Evolutionary conservation across 495 filamentous ascomycete genomes (phyloP).

Genomic region (Neurospora sp.): DNA sequence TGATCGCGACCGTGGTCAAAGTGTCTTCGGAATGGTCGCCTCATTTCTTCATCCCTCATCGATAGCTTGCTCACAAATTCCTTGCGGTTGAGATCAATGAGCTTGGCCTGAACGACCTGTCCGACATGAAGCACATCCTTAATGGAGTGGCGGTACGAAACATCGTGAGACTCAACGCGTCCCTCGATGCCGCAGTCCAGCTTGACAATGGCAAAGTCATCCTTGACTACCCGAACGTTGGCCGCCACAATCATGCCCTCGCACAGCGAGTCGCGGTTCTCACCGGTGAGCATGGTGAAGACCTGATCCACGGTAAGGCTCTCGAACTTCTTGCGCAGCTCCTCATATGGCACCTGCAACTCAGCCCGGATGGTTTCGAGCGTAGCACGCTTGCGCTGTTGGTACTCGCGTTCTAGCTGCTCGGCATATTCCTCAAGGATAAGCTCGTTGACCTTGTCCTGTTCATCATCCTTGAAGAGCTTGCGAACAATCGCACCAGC

Average conservation of each 20-base stretch:
- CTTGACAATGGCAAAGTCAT: conserved; percentile 84
- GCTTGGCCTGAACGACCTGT: conserved; percentile 80
- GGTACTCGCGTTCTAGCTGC: conserved; percentile 84
- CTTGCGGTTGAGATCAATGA: conserved; percentile 75
- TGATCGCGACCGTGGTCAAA: conserved; percentile 62
- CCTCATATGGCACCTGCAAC: conserved; percentile 84
- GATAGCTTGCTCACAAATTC: conserved; percentile 71
- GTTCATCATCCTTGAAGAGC: conserved; percentile 79
- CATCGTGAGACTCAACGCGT: conserved; percentile 61
- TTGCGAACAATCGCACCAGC: conserved; percentile 82
- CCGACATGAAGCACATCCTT: conserved; percentile 53
- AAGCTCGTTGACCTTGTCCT: conserved; percentile 91
- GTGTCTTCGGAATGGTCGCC: conserved; percentile 53
- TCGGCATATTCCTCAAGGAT: conserved; percentile 95
- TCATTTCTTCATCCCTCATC: conserved; percentile 67
- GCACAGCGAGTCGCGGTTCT: conserved; percentile 70
- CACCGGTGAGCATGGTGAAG: conserved; percentile 95
- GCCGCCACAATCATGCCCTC: conserved; percentile 89
- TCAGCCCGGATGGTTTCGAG: conserved; percentile 94
- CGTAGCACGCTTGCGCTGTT: conserved; percentile 89
- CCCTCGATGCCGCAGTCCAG: conserved; percentile 93
- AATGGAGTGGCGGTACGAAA: conserved; percentile 50
- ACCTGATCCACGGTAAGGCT: conserved; percentile 66
- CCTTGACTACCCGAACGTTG: conserved; percentile 74
- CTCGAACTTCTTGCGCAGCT: conserved; percentile 73